Conservation (phyloP, 2,329 filamentous ascomycete genomes). For the Sphaerulina vaccinii region DNA sequence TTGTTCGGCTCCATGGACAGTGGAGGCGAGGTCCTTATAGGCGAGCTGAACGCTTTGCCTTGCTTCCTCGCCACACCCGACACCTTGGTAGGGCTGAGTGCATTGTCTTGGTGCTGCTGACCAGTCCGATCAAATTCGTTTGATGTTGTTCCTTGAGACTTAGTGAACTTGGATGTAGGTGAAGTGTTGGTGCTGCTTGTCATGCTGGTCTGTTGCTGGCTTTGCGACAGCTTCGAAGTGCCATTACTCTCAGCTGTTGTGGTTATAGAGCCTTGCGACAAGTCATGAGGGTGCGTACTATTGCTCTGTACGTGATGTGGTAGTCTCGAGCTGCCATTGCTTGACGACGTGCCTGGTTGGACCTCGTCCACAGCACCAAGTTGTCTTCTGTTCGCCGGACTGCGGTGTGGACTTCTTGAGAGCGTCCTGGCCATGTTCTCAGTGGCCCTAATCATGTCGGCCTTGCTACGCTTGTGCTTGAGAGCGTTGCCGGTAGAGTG, state of each 20-base stretch:
- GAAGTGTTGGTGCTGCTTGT: neutral
- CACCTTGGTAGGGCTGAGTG: constrained; percentile 3
- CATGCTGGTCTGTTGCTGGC: neutral
- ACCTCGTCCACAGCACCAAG: neutral
- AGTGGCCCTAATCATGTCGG: constrained; percentile 8
- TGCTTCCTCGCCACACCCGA: constrained; percentile 6
- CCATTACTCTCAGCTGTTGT: no score
- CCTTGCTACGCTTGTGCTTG: constrained; percentile 10
- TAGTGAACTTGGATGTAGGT: neutral
- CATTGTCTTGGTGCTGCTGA: neutral
- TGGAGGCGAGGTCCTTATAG: neutral
- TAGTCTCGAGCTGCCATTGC: constrained; percentile 3
- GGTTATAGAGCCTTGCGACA: no score
- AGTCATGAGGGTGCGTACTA: neutral
- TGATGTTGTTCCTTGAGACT: neutral
- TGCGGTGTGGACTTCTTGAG: constrained; percentile 11
- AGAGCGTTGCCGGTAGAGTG: constrained; percentile 5
- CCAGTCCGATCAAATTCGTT: neutral
- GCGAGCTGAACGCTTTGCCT: constrained; percentile 2
- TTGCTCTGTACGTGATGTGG: neutral
- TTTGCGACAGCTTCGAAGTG: neutral
- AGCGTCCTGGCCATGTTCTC: constrained; percentile 11
- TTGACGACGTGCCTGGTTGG: constrained; percentile 8
- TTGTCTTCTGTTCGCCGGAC: constrained; percentile 1
- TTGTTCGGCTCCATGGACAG: constrained; percentile 10